Conservation (phyloP, 2,329 filamentous ascomycete species). For the Aspergillus sclerotialis region DNA sequence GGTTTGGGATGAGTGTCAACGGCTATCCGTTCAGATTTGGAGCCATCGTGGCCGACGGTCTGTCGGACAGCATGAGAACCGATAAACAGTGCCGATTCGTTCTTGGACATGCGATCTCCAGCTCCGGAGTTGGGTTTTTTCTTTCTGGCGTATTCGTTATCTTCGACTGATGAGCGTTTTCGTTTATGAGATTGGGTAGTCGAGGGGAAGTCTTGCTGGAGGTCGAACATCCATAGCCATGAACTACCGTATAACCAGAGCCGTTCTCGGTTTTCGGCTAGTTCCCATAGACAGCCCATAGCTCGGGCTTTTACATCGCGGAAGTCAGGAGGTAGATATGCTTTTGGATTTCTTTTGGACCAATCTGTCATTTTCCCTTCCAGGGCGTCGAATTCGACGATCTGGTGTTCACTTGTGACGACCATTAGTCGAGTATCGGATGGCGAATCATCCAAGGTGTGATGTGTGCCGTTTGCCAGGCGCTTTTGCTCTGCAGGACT, state of each 20-base stretch:
- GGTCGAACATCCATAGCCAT: constrained; percentile 89
- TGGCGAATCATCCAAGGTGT: constrained; percentile 36
- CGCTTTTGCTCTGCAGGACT: constrained; percentile 15
- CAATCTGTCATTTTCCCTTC: constrained; percentile 72
- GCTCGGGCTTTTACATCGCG: constrained; percentile 68
- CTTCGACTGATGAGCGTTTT: constrained; percentile 33
- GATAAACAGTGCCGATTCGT: constrained; percentile 36
- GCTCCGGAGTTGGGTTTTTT: constrained; percentile 48
- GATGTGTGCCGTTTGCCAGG: constrained; percentile 38
- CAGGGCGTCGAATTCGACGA: constrained; percentile 75
- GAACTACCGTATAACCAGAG: constrained; percentile 81
- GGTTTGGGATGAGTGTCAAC: constrained; percentile 22
- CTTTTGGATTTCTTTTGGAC: constrained; percentile 76
- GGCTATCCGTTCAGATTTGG: constrained; percentile 26
- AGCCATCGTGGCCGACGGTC: constrained; percentile 34
- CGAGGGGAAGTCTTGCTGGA: constrained; percentile 59
- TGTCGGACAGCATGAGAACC: constrained; percentile 42
- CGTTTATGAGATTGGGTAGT: constrained; percentile 34
- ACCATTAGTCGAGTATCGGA: constrained; percentile 50
- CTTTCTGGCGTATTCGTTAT: constrained; percentile 36
- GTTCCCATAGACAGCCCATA: constrained; percentile 80
- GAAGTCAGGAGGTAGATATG: constrained; percentile 67
- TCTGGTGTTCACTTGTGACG: constrained; percentile 58
- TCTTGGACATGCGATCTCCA: constrained; percentile 45
- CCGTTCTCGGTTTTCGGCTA: constrained; percentile 49